Conservation (phyloP, 2,329 filamentous ascomycete species). For the Neonectria ditissima region DNA sequence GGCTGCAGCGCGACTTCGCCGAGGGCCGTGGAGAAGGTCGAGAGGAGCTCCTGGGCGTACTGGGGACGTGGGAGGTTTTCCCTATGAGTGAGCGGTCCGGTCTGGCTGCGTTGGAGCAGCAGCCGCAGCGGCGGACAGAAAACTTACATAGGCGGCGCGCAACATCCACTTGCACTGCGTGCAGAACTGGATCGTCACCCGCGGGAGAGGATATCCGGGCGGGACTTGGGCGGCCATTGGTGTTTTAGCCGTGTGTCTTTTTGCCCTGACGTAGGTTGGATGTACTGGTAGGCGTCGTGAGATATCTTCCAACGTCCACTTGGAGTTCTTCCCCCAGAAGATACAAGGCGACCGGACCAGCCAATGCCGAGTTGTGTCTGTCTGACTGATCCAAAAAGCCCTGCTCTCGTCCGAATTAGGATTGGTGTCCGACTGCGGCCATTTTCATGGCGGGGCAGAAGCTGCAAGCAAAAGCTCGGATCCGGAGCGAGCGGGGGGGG, state of each 20-base stretch:
- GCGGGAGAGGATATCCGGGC: constrained; percentile 59
- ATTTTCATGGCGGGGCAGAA: constrained; percentile 1
- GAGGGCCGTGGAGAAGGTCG: constrained; percentile 85
- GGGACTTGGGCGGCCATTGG: constrained; percentile 30
- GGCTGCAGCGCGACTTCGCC: constrained; percentile 92
- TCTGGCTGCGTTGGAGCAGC: background rate
- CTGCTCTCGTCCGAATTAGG: background rate
- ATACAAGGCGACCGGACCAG: no score
- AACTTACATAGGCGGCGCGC: constrained; percentile 82
- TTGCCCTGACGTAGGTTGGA: background rate
- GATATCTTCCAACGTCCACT: background rate
- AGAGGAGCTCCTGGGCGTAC: constrained; percentile 95
- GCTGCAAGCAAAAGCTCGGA: constrained; percentile 10
- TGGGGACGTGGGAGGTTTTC: constrained; percentile 59
- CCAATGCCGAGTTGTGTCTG: background rate
- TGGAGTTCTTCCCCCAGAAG: background rate
- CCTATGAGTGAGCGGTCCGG: background rate
- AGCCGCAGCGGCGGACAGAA: constrained; percentile 2
- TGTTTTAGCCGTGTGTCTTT: background rate
- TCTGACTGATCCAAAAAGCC: background rate
- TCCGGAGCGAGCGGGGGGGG: constrained; percentile 1
- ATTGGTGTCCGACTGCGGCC: background rate
- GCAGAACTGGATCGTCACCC: constrained; percentile 90
- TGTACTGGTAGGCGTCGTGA: background rate
- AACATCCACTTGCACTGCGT: constrained; percentile 96